Evolutionary conservation across 352 stramenopile genomes (phyloP), one percentile per base, ranked within the genome.

Genomic region (Globisporangium cystogenes): DNA sequence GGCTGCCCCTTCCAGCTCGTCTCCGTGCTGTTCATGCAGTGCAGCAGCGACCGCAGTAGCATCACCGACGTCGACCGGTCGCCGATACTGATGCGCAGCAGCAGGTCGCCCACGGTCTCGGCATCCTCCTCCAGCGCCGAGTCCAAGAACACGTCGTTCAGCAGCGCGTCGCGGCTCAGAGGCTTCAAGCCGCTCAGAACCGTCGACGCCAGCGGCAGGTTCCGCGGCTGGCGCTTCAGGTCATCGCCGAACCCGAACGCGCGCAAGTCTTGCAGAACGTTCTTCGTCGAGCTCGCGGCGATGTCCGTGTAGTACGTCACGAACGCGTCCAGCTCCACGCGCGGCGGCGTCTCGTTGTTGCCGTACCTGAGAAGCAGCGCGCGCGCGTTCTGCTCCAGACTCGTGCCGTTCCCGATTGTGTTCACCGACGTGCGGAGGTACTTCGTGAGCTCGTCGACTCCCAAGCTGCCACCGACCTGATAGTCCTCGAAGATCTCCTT

Each of bases 1-100:
- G 79, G 70, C 53, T 93, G 80, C 1, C 83, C 82, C 66, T 94
- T 95, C 82, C 83, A 93, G n/a, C 82, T 78, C 20, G 77, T 88
- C 55, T 93, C 86, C 1, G 81, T 88, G 52, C 70, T 88, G 39
- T 85, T 78, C 52, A 95, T 73, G 39, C 82, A 90, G 45, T 87
- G 67, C 20, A 93, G 59, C n/a, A 93, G 56, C 44, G 79, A 82
- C 23, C 74, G 70, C 56, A 91, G 51, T 18, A 95, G 53, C 41
- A 82, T 68, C n/a, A 39, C 58, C 0, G 81, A 91, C 40, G 81
- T 87, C 2, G 57, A 48, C n/a, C 61, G 53, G 41, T 89, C 70
- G 29, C 80, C 78, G 21, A 90, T 68, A 55, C 77, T 81, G 39
- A 93, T 64, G 11, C 81, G 76, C 16, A 92, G 46, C 37, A 95